Evolutionary conservation across 495 filamentous ascomycete genomes (phyloP), one percentile per base, ranked within the genome.

Genomic region (Lindgomyces ingoldianus): DNA sequence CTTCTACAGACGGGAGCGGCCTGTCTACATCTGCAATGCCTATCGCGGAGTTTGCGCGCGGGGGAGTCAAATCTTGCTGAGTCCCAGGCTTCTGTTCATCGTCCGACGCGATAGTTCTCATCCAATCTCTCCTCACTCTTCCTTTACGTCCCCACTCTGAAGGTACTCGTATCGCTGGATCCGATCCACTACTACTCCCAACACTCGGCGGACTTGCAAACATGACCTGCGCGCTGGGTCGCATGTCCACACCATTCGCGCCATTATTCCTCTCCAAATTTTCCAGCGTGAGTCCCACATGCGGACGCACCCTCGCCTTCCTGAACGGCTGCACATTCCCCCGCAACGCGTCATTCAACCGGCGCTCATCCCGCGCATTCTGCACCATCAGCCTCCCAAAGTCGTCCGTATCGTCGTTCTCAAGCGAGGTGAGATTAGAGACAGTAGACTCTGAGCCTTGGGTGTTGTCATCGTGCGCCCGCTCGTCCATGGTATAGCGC

Each of bases 121-220:
- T 64, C 86, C 86, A 89, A 56, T 83, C 80, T n/a, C 74, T 76
- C 22, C 75, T 75, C 42, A 73, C 73, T 48, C 72, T 81, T 25
- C 77, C 83, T 62, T 81, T 84, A 53, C 78, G 74, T 12, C 84
- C 86, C 87, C 87, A 90, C 22, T 74, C 78, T 53, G 71, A 71
- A 29, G 87, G 87, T 26, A 83, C 58, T 36, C 84, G 83, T 36
- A 87, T 57, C 1, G 81, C 78, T 25, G 83, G 82, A 45, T 83
- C 79, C 48, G 74, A 74, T 3, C 69, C 71, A 67, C 72, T 78
- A 57, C 67, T 67, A 45, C 51, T 64, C 33, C 6, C 6, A 6
- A 39, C 33, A 45, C 74, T 74, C 2, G 69, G 60, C 25, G 69
- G 41, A 29, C 71, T 63, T 14, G 55, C 25, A 19, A 64, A 54